Conservation (phyloP, 805 yeast species). For the Saccharomycopsis capsularis region DNA sequence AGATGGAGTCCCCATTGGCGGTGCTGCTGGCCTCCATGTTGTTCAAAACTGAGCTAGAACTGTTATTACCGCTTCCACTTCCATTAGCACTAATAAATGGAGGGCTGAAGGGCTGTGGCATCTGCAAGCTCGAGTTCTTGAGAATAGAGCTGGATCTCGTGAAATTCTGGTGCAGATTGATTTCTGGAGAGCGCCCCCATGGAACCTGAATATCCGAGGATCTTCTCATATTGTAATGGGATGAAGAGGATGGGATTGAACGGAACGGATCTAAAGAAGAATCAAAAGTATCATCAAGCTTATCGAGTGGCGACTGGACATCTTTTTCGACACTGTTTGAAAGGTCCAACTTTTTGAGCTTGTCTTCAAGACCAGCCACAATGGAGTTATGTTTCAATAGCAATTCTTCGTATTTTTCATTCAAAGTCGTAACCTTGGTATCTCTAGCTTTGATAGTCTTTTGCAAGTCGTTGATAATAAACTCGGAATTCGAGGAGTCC, state of each 20-base stretch:
- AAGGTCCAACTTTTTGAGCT: background rate
- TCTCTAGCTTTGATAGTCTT: constrained; percentile 6
- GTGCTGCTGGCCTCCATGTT: background rate
- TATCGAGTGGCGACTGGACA: background rate
- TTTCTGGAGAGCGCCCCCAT: constrained; percentile 4
- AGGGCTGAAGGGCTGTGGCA: background rate
- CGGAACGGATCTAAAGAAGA: background rate
- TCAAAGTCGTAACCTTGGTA: constrained; percentile 14
- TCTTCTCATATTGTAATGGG: background rate
- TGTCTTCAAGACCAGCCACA: constrained; percentile 5
- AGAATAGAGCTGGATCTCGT: constrained; percentile 5
- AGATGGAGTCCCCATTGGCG: background rate
- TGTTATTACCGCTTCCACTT: background rate
- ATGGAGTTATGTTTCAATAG: constrained; percentile 9
- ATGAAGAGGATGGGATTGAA: background rate
- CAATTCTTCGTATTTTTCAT: constrained; percentile 21
- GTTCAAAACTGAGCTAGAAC: constrained; percentile 1
- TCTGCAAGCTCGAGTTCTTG: background rate
- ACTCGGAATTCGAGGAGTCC: background rate
- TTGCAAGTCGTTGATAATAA: constrained; percentile 1
- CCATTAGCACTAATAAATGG: background rate
- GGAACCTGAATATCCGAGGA: constrained; percentile 10
- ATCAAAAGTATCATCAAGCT: background rate
- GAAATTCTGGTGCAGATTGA: background rate
- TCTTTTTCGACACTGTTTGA: background rate